phyloP scores from a whole-genome alignment of 768 basidiomycete species.

The Clavulina sp. region DNA sequence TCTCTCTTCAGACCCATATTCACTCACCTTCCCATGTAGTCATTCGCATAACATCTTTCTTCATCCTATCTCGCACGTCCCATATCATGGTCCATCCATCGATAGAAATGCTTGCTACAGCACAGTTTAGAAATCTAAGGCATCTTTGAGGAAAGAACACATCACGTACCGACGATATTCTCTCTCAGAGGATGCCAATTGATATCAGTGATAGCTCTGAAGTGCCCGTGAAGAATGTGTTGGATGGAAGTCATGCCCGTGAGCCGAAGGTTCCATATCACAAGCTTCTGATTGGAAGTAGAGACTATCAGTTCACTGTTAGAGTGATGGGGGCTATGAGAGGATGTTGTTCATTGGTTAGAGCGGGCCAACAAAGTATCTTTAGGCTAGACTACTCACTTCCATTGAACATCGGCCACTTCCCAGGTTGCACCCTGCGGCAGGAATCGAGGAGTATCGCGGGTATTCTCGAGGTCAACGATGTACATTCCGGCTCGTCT shows the following conservation, averaged over 20 bases:
- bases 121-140: neutral
- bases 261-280: conserved; percentile 87
- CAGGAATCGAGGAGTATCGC: conserved; percentile 78
- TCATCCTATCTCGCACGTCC: conserved; percentile 61
- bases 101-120: conserved; percentile 69
- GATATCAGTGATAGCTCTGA: conserved; percentile 92
- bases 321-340: conserved; percentile 41
- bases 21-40: conserved; percentile 39
- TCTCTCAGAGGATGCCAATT: conserved; percentile 64
- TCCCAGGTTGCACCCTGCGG: conserved; percentile 97
- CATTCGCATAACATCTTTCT: conserved; percentile 29
- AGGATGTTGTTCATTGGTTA: neutral
- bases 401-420: conserved; percentile 87
- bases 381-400: conserved; percentile 15
- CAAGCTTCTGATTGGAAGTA: conserved; percentile 73
- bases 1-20: neutral
- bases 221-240: conserved; percentile 73
- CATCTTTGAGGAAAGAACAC: neutral
- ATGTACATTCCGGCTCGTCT: conserved; percentile 79
- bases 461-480: conserved; percentile 77
- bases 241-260: conserved; percentile 64
- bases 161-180: conserved; percentile 1
- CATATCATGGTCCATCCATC: conserved; percentile 92
- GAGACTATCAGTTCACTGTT: conserved; percentile 71
- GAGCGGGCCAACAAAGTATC: neutral